These are phyloP conservation scores for Debaryomyces hansenii DNA, from an alignment of 805 yeast species.

Conservation along the genomic window DNA sequence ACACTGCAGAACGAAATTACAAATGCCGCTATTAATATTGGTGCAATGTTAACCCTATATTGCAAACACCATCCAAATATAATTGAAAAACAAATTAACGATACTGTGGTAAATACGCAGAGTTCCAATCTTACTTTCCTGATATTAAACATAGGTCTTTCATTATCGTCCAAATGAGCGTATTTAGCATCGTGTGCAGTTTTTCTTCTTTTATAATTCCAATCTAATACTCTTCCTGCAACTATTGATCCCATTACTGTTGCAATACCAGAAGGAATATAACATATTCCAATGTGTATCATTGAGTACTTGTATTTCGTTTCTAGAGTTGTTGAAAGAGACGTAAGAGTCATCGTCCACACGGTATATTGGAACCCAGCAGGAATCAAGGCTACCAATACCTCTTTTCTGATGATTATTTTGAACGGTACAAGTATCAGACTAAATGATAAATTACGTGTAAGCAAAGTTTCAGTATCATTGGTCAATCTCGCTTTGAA, in stretches of 20 bases:
- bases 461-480: constrained; percentile 19
- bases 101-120: constrained; percentile 28
- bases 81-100: constrained; percentile 32
- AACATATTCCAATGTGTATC: constrained; percentile 66
- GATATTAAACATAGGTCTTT: constrained; percentile 51
- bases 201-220: constrained; percentile 41
- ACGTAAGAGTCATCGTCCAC: constrained; percentile 71
- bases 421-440: constrained; percentile 39
- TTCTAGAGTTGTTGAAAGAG: constrained; percentile 57
- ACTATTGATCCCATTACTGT: constrained; percentile 59
- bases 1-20: constrained; percentile 60
- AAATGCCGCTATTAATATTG: constrained; percentile 58
- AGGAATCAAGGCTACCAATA: constrained; percentile 52
- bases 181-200: constrained; percentile 23
- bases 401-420: constrained; percentile 44
- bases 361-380: constrained; percentile 62
- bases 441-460: constrained; percentile 10
- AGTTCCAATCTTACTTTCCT: constrained; percentile 55
- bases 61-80: constrained; percentile 74
- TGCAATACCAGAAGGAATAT: constrained; percentile 72
- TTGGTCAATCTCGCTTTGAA: constrained; percentile 30
- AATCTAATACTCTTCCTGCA: constrained; percentile 59
- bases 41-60: constrained; percentile 45
- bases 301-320: constrained; percentile 50
- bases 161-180: constrained; percentile 7